Evolutionary conservation across 1,284 basidiomycete species (phyloP), one percentile per base, ranked within the genome.

Genomic region (Hemileia vastatrix): DNA sequence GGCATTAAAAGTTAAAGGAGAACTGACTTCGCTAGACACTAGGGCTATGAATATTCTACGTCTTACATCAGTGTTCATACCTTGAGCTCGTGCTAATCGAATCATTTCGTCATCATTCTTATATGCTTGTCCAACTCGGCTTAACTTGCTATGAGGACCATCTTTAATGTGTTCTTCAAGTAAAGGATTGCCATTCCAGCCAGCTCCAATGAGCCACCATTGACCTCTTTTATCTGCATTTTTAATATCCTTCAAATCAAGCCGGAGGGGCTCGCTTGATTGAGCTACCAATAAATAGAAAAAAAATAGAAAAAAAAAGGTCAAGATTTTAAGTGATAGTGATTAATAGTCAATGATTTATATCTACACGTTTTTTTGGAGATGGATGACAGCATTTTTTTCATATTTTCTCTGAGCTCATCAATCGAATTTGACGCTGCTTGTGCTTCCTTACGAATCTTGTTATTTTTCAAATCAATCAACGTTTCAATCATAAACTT

Each of bases 171-270:
- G n/a, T n/a, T n/a, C n/a, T 63, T 91, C 87, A 23, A 86, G 80
- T 1, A 96, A 81, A 2, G 90, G 90, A 71, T 97, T 86, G 0
- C 94, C 94, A 27, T 83, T 83, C 94, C 94, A 99, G 1, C 90
- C 94, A 0, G 94, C 90, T 24, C 94, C 95, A 40, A 97, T 89
- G 1, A 97, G 81, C 95, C 95, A 98, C 95, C 95, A 98, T 78
- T 94, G 95, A 1, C 95, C 95, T 71, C 86, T 88, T 31, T 82
- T 87, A 61, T 89, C 85, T 0, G 91, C 87, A 1, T 85, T 83
- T 64, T 84, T 86, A 8, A 98, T 80, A 76, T 98, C 94, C n/a
- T 82, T 79, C 19, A 97, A 79, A 0, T 85, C 84, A 1, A 93
- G 84, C 1, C 90, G 86, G 6, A 95, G 80, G 0, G 90, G 85